Conservation (phyloP, 2,329 filamentous ascomycete species). For the Trichoderma atroviride region DNA sequence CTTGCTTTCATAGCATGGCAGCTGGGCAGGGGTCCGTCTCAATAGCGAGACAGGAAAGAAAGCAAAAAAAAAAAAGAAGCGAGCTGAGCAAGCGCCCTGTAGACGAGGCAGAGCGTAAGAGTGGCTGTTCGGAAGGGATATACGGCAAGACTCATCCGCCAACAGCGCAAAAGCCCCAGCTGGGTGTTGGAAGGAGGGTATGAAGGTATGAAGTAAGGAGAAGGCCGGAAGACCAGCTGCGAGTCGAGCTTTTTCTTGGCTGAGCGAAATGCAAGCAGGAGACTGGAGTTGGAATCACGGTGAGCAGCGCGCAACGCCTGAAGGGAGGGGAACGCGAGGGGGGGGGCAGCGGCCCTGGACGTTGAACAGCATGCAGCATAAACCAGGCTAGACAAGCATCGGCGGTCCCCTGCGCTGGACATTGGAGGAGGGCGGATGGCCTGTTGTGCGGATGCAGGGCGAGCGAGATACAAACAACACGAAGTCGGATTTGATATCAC, state of each 20-base stretch:
- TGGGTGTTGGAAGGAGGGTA: not conserved
- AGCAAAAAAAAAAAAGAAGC: constrained; percentile 2
- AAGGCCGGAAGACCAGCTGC: not conserved
- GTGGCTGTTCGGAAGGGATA: not conserved
- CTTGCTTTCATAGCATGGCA: constrained; percentile 26
- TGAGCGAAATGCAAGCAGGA: constrained; percentile 1
- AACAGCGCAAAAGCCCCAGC: not conserved
- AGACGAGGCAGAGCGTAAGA: constrained; percentile 1
- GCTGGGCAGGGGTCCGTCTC: constrained; percentile 26
- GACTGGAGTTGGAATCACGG: constrained; percentile 18
- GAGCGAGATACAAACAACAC: not conserved
- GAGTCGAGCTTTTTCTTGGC: not conserved
- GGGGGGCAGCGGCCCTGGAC: constrained; percentile 21
- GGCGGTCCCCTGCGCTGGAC: constrained; percentile 16
- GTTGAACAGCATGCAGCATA: constrained; percentile 21
- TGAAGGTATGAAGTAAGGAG: not conserved
- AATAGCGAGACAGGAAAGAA: constrained; percentile 15
- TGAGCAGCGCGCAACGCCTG: constrained; percentile 20
- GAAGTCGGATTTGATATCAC: not conserved
- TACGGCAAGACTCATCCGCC: not conserved
- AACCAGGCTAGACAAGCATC: constrained; percentile 25
- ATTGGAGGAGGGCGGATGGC: constrained; percentile 24
- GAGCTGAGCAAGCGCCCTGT: constrained; percentile 13
- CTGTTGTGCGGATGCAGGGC: not conserved
- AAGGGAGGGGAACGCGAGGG: constrained; percentile 23